Base-by-base conservation (phyloP, 2,329 filamentous ascomycete species). In the Bisporella sp. region DNA sequence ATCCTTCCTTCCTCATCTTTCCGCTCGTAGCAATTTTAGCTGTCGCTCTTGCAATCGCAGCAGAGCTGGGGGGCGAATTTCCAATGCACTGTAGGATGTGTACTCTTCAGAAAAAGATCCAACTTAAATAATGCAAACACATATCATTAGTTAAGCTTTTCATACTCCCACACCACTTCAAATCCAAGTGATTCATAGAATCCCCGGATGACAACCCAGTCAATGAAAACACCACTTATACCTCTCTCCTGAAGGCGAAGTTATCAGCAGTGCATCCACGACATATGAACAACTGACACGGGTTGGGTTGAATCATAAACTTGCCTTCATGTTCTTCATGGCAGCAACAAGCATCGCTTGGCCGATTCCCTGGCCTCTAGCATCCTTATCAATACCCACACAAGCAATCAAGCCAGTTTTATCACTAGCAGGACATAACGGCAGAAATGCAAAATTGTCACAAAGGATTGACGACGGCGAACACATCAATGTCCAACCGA, bases 401-500 rank as follows among this genome's bases (percentile, higher is more conserved):
- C 67, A 71, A 5, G 67, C 71, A 37, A 74, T 73, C 21, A 73
- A 53, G 0, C 71, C 72, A 0, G 71, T 73, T 9, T 69, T 66
- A 5, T 66, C 62, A 13, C 66, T 65, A 35, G 67, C 66, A 31
- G 57, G 57, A 46, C 57, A 53, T 2, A 71, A 59, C 9, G 66
- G 62, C 5, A 70, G 64, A 47, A 73, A 69, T 2, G 70, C 70
- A 62, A 71, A 73, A 35, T 62, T 56, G 31, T 68, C 54, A 4
- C 67, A 54, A 7, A 70, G 46, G 1, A 61, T 48, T 3, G 64
- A 62, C 3, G 62, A 59, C 1, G 65, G 62, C 8, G 64, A 59
- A 12, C 70, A 64, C 70, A 73, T 74, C 8, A 74, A 53, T 2
- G 71, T 71, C 72, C 71, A 74, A 12, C 68, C 72, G 6, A 72